phyloP scores from a whole-genome alignment of 305 asterid species.

The Ilex paraguariensis region DNA sequence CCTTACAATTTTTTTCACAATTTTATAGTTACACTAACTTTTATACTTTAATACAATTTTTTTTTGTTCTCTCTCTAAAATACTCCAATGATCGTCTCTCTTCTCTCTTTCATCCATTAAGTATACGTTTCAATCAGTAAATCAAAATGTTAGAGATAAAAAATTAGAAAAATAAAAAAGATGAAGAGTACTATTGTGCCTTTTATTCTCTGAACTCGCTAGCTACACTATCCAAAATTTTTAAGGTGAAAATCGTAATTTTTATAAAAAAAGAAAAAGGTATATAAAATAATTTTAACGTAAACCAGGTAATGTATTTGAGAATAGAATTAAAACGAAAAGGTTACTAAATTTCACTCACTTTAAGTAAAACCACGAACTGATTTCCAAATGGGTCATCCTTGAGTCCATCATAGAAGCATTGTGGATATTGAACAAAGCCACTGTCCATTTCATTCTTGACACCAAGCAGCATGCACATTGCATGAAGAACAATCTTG shows the following conservation, averaged over 20 bases:
- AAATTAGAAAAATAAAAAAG: not conserved
- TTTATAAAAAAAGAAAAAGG: not conserved
- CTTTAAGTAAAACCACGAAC: conserved; percentile 5
- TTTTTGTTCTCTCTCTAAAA: too few relatives aligned
- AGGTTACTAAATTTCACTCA: not conserved
- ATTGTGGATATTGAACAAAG: conserved; percentile 34
- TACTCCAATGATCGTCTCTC: too few relatives aligned
- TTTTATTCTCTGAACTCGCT: too few relatives aligned
- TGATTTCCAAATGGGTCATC: conserved; percentile 42
- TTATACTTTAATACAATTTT: too few relatives aligned
- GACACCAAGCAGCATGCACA: conserved; percentile 31
- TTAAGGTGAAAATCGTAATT: not conserved
- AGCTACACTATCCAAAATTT: not conserved
- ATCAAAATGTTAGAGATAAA: too few relatives aligned
- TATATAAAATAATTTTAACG: not conserved
- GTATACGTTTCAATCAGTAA: too few relatives aligned
- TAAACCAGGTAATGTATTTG: not conserved
- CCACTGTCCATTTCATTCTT: conserved; percentile 20
- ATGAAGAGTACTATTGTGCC: too few relatives aligned
- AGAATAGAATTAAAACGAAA: not conserved
- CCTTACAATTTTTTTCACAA: too few relatives aligned
- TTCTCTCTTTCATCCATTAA: too few relatives aligned
- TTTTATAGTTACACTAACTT: too few relatives aligned
- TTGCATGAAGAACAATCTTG: conserved; percentile 24
- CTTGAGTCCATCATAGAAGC: conserved; percentile 27